phyloP scores from a whole-genome alignment of 148 eudicot species.

The Amaranthus cruentus region DNA sequence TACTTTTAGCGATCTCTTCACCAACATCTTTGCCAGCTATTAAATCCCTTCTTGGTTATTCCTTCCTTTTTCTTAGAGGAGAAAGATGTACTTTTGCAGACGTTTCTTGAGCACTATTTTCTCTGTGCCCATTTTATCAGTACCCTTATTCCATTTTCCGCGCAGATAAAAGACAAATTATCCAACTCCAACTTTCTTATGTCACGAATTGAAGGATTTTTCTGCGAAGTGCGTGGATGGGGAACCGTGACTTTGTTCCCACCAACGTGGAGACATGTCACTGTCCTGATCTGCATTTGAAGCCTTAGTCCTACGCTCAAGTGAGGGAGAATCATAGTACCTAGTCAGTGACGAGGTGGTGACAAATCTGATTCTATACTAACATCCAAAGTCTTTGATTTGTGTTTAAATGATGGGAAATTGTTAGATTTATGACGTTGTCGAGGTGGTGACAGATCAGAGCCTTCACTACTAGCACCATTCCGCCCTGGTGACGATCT shows the following conservation, averaged over 20 bases:
- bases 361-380: conserved; percentile 27
- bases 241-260: conserved; percentile 1
- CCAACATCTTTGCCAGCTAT: conserved; percentile 68
- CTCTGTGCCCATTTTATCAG: conserved; percentile 11
- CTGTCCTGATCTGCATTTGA: conserved; percentile 14
- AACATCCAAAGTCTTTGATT: background rate
- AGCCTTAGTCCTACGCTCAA: conserved; percentile 19
- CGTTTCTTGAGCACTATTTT: conserved; percentile 12
- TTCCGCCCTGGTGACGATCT: conserved; percentile 29
- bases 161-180: conserved; percentile 40
- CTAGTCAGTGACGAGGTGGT: conserved; percentile 38
- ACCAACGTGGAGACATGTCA: conserved; percentile 40
- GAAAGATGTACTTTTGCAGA: conserved; percentile 48
- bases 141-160: conserved; percentile 19
- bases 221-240: conserved; percentile 14
- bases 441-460: conserved; percentile 32
- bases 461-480: background rate
- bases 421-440: conserved; percentile 30
- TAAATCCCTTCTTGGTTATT: conserved; percentile 60
- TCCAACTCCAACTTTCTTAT: conserved; percentile 3
- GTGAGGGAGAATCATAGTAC: conserved; percentile 35
- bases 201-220: conserved; percentile 15
- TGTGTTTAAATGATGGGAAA: conserved; percentile 39
- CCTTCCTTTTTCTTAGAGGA: conserved; percentile 53
- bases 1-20: conserved; percentile 56